A percentile compares a stretch with the other conserved stretches of the same genome.
Conservation (phyloP, 495 filamentous ascomycete species). For the Endocarpon pusillum region DNA sequence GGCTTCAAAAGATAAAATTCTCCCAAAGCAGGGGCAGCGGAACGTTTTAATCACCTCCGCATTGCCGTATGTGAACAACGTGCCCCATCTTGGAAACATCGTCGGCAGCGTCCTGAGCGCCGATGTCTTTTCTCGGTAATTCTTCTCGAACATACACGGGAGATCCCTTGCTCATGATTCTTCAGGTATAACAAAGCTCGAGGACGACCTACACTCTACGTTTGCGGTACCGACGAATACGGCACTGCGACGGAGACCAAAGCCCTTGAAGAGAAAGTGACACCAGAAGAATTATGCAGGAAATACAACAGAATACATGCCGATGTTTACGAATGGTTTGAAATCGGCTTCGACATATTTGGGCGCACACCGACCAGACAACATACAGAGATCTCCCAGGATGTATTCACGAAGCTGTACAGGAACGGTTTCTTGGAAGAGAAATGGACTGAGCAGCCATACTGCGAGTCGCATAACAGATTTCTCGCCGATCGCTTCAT, state of each 20-base stretch:
- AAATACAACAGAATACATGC: slow-evolving; percentile 76
- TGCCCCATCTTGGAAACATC: slow-evolving; percentile 88
- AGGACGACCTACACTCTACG: slow-evolving; percentile 39
- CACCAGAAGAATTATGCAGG: slow-evolving; percentile 57
- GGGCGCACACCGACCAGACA: slow-evolving; percentile 64
- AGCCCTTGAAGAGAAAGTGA: slow-evolving; percentile 47
- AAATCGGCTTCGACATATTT: slow-evolving; percentile 71
- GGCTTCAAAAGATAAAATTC: slow-evolving; percentile 18
- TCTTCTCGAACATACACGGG: slow-evolving; percentile 5
- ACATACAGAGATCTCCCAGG: slow-evolving; percentile 77
- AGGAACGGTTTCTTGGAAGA: slow-evolving; percentile 72
- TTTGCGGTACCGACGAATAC: slow-evolving; percentile 53
- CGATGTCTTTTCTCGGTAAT: slow-evolving; percentile 55
- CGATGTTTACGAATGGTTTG: slow-evolving; percentile 77
- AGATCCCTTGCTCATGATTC: slow-evolving; percentile 1
- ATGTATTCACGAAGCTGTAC: slow-evolving; percentile 63
- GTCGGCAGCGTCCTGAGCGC: slow-evolving; percentile 76
- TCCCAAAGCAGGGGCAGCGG: slow-evolving; percentile 27
- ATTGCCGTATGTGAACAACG: slow-evolving; percentile 87
- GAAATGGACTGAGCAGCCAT: slow-evolving; percentile 61
- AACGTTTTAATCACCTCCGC: slow-evolving; percentile 43
- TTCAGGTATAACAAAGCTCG: slow-evolving; percentile 52
- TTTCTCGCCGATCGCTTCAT: slow-evolving; percentile 92
- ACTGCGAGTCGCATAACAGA: slow-evolving; percentile 65
- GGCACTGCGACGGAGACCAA: slow-evolving; percentile 83